Percentiles rank a stretch among this genome's conserved stretches.
Evolutionary conservation across 139 green algal species (phyloP).

Genomic region (Nannochloris sp.): DNA sequence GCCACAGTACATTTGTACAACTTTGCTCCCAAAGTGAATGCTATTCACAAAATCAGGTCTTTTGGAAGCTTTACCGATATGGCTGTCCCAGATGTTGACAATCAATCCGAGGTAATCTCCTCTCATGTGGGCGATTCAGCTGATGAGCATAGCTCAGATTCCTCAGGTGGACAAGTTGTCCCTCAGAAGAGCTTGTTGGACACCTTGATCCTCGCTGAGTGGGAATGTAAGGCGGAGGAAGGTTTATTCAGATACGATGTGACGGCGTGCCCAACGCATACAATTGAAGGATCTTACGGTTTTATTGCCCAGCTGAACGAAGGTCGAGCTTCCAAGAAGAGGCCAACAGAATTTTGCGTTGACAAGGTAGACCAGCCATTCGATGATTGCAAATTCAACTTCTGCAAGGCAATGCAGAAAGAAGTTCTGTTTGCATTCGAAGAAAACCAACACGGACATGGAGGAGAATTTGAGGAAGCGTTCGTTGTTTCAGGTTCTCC

Average conservation of each 20-base stretch:
- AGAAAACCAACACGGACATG: constrained; percentile 1
- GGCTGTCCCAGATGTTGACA: constrained; percentile 31
- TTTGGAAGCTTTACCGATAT: constrained; percentile 39
- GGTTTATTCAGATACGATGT: constrained; percentile 92
- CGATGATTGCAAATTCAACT: constrained; percentile 96
- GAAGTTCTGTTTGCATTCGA: constrained; percentile 93
- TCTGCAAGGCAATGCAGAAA: constrained; percentile 81
- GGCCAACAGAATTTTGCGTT: constrained; percentile 90
- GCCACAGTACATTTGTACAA: constrained; percentile 25
- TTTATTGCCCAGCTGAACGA: constrained; percentile 96
- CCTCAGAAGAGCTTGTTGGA: constrained; percentile 49
- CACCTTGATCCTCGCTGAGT: constrained; percentile 53
- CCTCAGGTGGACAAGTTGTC: constrained; percentile 4
- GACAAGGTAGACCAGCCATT: constrained; percentile 85
- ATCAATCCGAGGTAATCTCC: neutral
- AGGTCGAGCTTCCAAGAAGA: constrained; percentile 89
- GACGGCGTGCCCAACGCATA: constrained; percentile 74
- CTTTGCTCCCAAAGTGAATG: constrained; percentile 18
- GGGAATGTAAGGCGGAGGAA: constrained; percentile 60
- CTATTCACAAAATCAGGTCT: constrained; percentile 35
- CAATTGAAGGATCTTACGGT: constrained; percentile 66
- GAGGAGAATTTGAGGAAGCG: constrained; percentile 10
- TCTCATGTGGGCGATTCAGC: neutral
- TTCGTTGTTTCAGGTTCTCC: constrained; percentile 34
- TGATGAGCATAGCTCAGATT: neutral